Base-by-base conservation (phyloP, 2,329 filamentous ascomycete genomes). In the Fusarium haematococcum region DNA sequence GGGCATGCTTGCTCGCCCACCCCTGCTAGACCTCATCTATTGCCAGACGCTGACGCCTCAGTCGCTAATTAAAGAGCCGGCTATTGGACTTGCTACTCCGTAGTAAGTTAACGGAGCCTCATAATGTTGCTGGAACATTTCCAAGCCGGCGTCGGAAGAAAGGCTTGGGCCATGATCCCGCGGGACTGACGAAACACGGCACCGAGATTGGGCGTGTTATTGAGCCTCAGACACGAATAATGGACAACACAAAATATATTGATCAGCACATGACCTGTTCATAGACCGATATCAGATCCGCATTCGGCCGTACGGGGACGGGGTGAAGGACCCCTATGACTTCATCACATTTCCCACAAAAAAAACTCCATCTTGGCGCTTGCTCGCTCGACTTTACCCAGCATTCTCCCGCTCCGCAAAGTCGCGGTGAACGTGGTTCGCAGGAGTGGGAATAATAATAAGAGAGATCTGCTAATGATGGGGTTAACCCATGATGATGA, bases 301-400 rank as follows among this genome's bases (percentile, higher is more conserved):
- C 37, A 33, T 33, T 62, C 39, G 60, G 63, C 57, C 45, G 27
- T 37, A 77, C 72, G 68, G 67, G 60, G 68, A 68, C 52, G 45
- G 25, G 30, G 35, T 43, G n/a, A 43, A 78, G 66, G 78, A 80
- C 76, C 78, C 78, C 68, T 80, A 80, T 80, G 78, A 80, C 77
- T 77, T 79, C 78, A 80, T 80, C 50, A 48, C 62, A 70, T 59
- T 72, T 69, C 52, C n/a, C 30, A 16, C 32, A 25, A 16, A 57
- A 37, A 23, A 33, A 57, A 18, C 57, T 50, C 64, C 52, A 57
- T 64, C 65, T 71, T 67, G 65, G 35, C 37, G 54, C 69, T 64
- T 56, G 68, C 62, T 57, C 61, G 41, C 65, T 64, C 50, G 71
- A 64, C 45, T 65, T 65, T 67, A 52, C 61, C 43, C 59, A 63